Evolutionary conservation across 2,329 filamentous ascomycete species (phyloP), one percentile per base, ranked within the genome.

Genomic region (Talaromyces marneffei): DNA sequence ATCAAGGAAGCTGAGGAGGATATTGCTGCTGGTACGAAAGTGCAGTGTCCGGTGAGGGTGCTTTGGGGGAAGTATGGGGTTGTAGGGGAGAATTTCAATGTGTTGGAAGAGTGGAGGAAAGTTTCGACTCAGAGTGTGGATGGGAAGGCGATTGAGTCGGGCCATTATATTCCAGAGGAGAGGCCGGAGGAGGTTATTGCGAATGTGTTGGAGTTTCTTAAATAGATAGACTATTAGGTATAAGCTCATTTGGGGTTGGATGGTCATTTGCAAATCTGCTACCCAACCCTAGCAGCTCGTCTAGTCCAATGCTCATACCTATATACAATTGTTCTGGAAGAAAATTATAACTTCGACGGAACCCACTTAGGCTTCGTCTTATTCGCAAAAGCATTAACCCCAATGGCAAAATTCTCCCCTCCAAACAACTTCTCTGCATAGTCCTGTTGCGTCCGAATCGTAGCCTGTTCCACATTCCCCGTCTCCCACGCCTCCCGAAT

Each of bases 381-480:
- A 80, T 92, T 88, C 18, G 89, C 86, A 78, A 93, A 93, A 63
- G 88, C 89, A 74, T 72, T 78, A 20, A 92, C 79, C 0, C 90
- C 90, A 75, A 92, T 89, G 60, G 82, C 83, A 75, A 91, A 86
- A 73, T 93, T 93, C 66, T 89, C 86, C 0, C 85, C 88, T 2
- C 78, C 81, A 64, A 87, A 79, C 60, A 92, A 79, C 62, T 78
- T 78, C 59, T 77, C 77, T 68, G 84, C 87, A 78, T 86, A 83
- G 1, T 81, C 81, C 59, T 84, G 80, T 16, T 81, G 78, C 60
- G 89, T 71, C 65, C 84, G 70, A 63, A 77, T 78, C 37, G 85
- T 90, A 9, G 77, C 87, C 63, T 83, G 80, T 71, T 86, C 84
- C 0, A 86, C 87, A 10, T 86, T 84, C 20, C 87, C 75, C 0